These are phyloP conservation scores for Plasmodium chabaudi DNA, from an alignment of 169 alveolate genomes.

Conservation along the genomic window DNA sequence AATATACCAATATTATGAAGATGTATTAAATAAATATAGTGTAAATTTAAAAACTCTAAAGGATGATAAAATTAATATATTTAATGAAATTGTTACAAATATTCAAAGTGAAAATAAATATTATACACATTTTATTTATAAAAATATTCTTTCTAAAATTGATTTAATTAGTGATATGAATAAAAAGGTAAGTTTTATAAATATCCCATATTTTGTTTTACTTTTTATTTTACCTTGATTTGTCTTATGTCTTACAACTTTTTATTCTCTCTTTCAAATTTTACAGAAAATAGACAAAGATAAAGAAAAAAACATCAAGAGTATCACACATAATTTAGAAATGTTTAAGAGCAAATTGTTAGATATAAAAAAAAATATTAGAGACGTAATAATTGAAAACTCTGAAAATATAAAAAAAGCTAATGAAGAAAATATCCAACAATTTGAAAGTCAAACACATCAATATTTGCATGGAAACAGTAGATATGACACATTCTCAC, in stretches of 20 bases:
- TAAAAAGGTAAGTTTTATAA: constrained; percentile 27
- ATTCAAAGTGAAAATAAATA: constrained; percentile 55
- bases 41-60: constrained; percentile 30
- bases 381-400: constrained; percentile 18
- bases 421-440: constrained; percentile 10
- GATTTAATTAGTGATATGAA: constrained; percentile 49
- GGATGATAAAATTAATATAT: constrained; percentile 21
- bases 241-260: background rate
- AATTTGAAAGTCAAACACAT: constrained; percentile 6
- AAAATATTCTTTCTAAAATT: constrained; percentile 42
- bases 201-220: too few species aligned
- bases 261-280: background rate
- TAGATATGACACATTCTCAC: constrained; percentile 44
- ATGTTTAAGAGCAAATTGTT: constrained; percentile 17
- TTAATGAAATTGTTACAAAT: constrained; percentile 42
- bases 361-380: constrained; percentile 18
- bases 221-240: background rate
- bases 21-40: constrained; percentile 22
- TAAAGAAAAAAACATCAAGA: constrained; percentile 12
- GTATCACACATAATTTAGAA: constrained; percentile 27
- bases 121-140: constrained; percentile 41
- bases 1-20: constrained; percentile 37
- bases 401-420: constrained; percentile 8
- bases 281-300: constrained; percentile 50
- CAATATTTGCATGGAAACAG: constrained; percentile 27